Base-by-base conservation (phyloP, 371 early-diverging fungal species). In the Mycotypha africana region DNA sequence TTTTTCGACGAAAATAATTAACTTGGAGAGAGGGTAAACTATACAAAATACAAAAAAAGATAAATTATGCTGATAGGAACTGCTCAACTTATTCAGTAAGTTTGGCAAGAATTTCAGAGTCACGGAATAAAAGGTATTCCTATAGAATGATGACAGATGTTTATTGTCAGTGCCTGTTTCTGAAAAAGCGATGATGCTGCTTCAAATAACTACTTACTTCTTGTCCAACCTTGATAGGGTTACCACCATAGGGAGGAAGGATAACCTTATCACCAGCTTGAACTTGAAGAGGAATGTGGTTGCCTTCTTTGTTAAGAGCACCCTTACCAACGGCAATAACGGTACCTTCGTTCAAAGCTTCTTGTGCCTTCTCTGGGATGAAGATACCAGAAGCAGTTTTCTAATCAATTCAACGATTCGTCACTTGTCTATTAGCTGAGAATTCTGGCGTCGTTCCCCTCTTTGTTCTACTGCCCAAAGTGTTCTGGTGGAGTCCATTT, bases 341-440 rank as follows among this genome's bases (percentile, higher is more conserved):
- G 45, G 86, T 47, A 45, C 91, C 98, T 70, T 93, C 92, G 78
- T 96, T 93, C 48, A 92, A 67, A 33, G 87, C 61, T 78, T 96
- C 97, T 65, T 95, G 93, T n/a, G 97, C 89, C 81, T 95, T 95
- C 67, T 97, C 95, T 41, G 98, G 98, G 41, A 98, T 92, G 66
- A 79, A 88, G 60, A 98, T 82, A 64, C 98, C 98, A n/a, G 90
- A 68, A 26, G 92, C 88, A 33, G 98, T 97, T 78, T 93, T 81
- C 92, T 93, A 70, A n/a, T 19, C 31, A n/a, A n/a, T n/a, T n/a
- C n/a, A n/a, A n/a, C n/a, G n/a, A n/a, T n/a, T n/a, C n/a, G n/a
- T n/a, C n/a, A n/a, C n/a, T n/a, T n/a, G n/a, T n/a, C n/a, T n/a
- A n/a, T n/a, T n/a, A n/a, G n/a, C n/a, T n/a, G n/a, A n/a, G n/a